Percentiles rank a stretch among this genome's conserved stretches.
Evolutionary conservation across 495 filamentous ascomycete genomes (phyloP).

Genomic region (Letharia columbiana): DNA sequence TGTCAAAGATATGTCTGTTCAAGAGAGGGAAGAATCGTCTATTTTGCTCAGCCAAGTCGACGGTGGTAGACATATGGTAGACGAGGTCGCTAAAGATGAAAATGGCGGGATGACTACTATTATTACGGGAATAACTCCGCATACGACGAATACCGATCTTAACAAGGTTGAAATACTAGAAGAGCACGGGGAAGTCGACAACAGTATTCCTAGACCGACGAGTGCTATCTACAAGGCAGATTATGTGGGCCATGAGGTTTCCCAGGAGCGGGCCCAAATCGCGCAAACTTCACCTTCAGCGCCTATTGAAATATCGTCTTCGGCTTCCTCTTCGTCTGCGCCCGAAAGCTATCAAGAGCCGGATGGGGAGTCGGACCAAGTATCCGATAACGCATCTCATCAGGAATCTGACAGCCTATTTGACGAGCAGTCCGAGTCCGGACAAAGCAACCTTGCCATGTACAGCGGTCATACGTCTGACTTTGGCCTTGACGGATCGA

Average conservation of each 20-base stretch:
- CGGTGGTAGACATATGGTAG: background rate
- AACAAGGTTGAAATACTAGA: background rate
- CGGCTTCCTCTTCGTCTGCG: background rate
- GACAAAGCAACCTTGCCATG: background rate
- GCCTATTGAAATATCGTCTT: background rate
- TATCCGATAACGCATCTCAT: background rate
- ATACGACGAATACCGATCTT: background rate
- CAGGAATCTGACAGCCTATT: background rate
- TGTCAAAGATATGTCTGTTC: background rate
- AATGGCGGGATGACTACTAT: background rate
- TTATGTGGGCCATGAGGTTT: background rate
- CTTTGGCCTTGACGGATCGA: conserved; percentile 14
- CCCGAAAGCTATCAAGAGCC: background rate
- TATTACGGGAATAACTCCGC: background rate
- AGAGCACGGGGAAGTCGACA: background rate
- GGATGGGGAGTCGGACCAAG: background rate
- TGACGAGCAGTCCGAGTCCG: background rate
- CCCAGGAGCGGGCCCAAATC: background rate
- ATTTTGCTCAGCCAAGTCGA: background rate
- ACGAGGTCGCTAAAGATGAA: background rate
- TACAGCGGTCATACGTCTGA: conserved; percentile 6
- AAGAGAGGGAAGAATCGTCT: background rate
- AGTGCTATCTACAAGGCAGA: background rate
- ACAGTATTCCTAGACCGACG: background rate
- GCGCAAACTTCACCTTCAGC: background rate